These are phyloP conservation scores for Allomyces javanicus DNA, from an alignment of 192 early-diverging fungal species.

Conservation along the genomic window DNA sequence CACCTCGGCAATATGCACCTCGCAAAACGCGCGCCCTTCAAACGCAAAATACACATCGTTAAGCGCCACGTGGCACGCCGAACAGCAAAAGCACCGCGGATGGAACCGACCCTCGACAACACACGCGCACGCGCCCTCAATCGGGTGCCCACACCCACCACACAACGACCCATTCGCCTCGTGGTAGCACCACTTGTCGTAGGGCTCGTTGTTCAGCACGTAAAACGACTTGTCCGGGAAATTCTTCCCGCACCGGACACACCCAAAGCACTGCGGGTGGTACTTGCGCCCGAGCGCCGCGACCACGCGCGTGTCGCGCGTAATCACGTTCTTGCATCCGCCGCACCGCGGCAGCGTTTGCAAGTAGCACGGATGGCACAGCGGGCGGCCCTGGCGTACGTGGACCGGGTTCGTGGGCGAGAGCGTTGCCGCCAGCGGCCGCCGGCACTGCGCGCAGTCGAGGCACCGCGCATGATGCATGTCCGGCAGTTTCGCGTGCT, in stretches of 20 bases:
- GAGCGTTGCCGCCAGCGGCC: neutral
- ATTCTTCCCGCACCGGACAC: constrained; percentile 26
- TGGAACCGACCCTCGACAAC: constrained; percentile 73
- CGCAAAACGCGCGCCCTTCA: constrained; percentile 47
- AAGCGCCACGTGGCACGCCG: constrained; percentile 27
- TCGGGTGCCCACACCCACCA: constrained; percentile 51
- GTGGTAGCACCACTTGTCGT: constrained; percentile 73
- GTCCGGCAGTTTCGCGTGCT: neutral
- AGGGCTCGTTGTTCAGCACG: constrained; percentile 62
- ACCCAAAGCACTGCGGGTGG: neutral
- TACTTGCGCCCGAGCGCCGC: neutral
- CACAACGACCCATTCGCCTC: constrained; percentile 70
- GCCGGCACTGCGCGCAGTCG: neutral
- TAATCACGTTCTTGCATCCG: neutral
- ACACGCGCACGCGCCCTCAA: constrained; percentile 79
- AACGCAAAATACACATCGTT: constrained; percentile 52
- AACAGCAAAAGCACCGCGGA: constrained; percentile 64
- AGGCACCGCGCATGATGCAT: neutral
- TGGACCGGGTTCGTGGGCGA: neutral
- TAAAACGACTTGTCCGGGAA: constrained; percentile 74
- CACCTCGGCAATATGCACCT: constrained; percentile 43
- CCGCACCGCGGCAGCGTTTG: neutral
- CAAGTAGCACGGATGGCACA: neutral
- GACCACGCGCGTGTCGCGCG: neutral
- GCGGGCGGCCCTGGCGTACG: neutral